Evolutionary conservation across 1,284 basidiomycete genomes (phyloP).

Genomic region (Trichosporon sp.): DNA sequence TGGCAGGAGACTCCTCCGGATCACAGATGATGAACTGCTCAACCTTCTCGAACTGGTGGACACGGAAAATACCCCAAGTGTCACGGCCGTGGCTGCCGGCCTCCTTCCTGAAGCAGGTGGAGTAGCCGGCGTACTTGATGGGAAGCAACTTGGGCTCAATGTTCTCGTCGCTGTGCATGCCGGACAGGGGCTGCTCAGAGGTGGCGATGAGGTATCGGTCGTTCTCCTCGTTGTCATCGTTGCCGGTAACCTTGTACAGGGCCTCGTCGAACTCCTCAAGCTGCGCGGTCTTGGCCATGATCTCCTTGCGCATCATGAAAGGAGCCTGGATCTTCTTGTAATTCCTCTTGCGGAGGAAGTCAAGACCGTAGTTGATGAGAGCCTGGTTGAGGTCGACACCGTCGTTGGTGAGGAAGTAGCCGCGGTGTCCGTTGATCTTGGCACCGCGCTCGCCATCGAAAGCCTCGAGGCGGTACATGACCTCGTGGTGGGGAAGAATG

Average conservation of each 20-base stretch:
- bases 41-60: constrained; percentile 99
- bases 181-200: constrained; percentile 96
- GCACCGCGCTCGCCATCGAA: constrained; percentile 94
- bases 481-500: constrained; percentile 94
- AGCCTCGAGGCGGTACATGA: constrained; percentile 83
- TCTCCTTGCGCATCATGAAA: constrained; percentile 97
- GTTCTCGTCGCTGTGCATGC: constrained; percentile 92
- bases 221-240: constrained; percentile 64
- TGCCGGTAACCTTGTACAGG: constrained; percentile 79
- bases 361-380: constrained; percentile 87
- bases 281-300: constrained; percentile 96
- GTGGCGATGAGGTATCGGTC: constrained; percentile 99
- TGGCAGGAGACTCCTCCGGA: constrained; percentile 87
- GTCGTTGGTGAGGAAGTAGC: constrained; percentile 92
- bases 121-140: constrained; percentile 62
- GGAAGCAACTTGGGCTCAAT: constrained; percentile 91
- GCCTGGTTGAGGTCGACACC: constrained; percentile 97
- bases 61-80: constrained; percentile 99
- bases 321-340: constrained; percentile 97
- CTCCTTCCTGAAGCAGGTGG: constrained; percentile 99
- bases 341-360: constrained; percentile 74
- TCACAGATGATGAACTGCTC: constrained; percentile 96
- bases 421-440: constrained; percentile 91
- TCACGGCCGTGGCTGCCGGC: constrained; percentile 94
- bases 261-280: constrained; percentile 98